Conservation (phyloP, 495 filamentous ascomycete species). For the Bombardia bombarda region DNA sequence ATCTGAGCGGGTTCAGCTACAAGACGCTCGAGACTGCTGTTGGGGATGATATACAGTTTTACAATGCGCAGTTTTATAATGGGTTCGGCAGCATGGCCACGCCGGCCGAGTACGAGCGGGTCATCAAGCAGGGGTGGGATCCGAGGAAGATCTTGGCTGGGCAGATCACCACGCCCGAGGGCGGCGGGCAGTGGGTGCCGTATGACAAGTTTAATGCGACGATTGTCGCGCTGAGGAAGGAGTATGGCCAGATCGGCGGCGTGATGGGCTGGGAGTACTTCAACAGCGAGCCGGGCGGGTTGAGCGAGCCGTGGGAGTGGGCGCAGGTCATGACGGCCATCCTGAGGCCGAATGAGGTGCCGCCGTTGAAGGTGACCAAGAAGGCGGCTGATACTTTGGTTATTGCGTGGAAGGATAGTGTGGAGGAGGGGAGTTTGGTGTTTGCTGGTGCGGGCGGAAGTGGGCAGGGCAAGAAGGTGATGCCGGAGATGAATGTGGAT, state of each 20-base stretch:
- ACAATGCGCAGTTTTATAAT: constrained; percentile 81
- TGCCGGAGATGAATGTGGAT: constrained; percentile 14
- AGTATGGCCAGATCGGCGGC: constrained; percentile 62
- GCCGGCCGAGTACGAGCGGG: constrained; percentile 53
- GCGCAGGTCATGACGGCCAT: constrained; percentile 50
- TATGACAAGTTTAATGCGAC: constrained; percentile 29
- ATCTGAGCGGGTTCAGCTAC: constrained; percentile 74
- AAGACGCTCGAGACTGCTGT: constrained; percentile 43
- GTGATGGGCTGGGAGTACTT: constrained; percentile 89
- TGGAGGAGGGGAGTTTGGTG: neutral
- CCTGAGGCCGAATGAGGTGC: constrained; percentile 28
- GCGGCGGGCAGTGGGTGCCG: constrained; percentile 46
- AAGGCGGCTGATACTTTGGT: constrained; percentile 9
- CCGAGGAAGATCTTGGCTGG: constrained; percentile 63
- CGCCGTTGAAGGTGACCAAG: constrained; percentile 12
- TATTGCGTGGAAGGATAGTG: constrained; percentile 13
- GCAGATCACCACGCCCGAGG: constrained; percentile 60
- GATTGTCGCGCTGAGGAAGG: constrained; percentile 34
- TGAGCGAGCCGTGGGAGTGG: constrained; percentile 62
- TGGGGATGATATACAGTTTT: constrained; percentile 52
- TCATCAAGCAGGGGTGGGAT: constrained; percentile 56
- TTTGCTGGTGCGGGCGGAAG: neutral
- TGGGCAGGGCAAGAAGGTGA: neutral
- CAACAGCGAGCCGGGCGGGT: constrained; percentile 54
- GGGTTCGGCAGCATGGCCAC: constrained; percentile 62